Evolutionary conservation across 1,139 yeast genomes (phyloP).

Genomic region (Nakaseomyces sp.): DNA sequence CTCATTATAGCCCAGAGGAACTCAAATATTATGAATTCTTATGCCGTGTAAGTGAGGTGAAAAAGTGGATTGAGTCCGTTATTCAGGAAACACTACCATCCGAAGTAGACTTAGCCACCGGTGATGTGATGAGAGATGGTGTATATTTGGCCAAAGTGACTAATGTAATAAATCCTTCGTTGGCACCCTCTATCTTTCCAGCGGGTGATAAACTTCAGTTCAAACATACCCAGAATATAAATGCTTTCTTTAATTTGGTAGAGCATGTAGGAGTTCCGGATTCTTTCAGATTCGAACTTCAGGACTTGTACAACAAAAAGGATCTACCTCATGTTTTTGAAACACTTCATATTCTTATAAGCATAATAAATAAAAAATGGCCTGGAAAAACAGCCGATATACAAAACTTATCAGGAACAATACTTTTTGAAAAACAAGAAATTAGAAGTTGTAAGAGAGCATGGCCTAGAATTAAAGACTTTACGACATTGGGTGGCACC

Average conservation of each 20-base stretch:
- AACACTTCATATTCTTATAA: slow-evolving; percentile 80
- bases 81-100: slow-evolving; percentile 45
- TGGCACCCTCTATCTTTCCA: slow-evolving; percentile 48
- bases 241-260: slow-evolving; percentile 67
- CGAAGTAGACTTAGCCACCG: slow-evolving; percentile 44
- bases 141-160: slow-evolving; percentile 76
- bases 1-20: slow-evolving; percentile 16
- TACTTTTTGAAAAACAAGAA: slow-evolving; percentile 59
- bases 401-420: slow-evolving; percentile 52
- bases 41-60: slow-evolving; percentile 83
- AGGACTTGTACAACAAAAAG: slow-evolving; percentile 87
- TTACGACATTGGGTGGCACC: slow-evolving; percentile 33
- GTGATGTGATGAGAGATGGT: slow-evolving; percentile 68
- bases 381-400: slow-evolving; percentile 46
- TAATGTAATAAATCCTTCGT: slow-evolving; percentile 57
- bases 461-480: slow-evolving; percentile 52
- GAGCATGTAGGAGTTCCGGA: slow-evolving; percentile 73
- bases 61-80: slow-evolving; percentile 60
- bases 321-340: slow-evolving; percentile 91
- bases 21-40: slow-evolving; percentile 68
- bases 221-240: slow-evolving; percentile 88
- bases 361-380: slow-evolving; percentile 47
- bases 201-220: slow-evolving; percentile 59
- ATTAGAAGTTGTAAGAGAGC: slow-evolving; percentile 54
- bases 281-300: slow-evolving; percentile 77